A percentile compares a stretch with the other conserved stretches of the same genome.
Evolutionary conservation across 2,329 filamentous ascomycete species (phyloP).

Genomic region (Penicillium hesseltinei): DNA sequence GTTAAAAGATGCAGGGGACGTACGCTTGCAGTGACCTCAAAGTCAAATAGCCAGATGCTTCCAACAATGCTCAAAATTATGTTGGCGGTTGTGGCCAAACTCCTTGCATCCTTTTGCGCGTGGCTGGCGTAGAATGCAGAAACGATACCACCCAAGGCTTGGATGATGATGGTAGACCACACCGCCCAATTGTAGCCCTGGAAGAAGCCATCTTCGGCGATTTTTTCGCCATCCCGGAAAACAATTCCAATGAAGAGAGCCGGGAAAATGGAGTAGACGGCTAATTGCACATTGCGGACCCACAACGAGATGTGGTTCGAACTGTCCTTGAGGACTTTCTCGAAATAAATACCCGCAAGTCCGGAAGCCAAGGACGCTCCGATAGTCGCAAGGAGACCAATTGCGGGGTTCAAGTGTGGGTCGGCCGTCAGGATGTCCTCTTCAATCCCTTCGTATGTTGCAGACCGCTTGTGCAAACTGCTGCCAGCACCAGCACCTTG

Average conservation of each 20-base stretch:
- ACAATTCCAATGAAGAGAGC: constrained; percentile 82
- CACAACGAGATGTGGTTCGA: constrained; percentile 73
- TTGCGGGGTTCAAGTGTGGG: constrained; percentile 69
- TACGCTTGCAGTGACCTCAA: constrained; percentile 70
- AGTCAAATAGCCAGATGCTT: constrained; percentile 82
- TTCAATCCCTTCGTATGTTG: constrained; percentile 86
- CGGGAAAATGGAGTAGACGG: constrained; percentile 90
- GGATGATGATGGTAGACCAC: constrained; percentile 78
- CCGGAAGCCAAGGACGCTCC: constrained; percentile 77
- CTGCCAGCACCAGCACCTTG: constrained; percentile 36
- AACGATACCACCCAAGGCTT: constrained; percentile 81
- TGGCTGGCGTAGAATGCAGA: constrained; percentile 78
- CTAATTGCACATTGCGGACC: constrained; percentile 92
- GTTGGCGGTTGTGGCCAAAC: constrained; percentile 88
- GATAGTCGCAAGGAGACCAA: constrained; percentile 76
- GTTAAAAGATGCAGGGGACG: constrained; percentile 36
- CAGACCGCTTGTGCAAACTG: constrained; percentile 67
- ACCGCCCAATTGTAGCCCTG: constrained; percentile 91
- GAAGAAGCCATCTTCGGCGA: constrained; percentile 85
- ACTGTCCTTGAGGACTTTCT: constrained; percentile 90
- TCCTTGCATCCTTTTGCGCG: constrained; percentile 87
- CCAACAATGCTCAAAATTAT: constrained; percentile 84
- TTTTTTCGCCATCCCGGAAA: constrained; percentile 80
- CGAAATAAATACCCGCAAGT: constrained; percentile 66
- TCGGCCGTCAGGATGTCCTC: constrained; percentile 55